These are phyloP conservation scores for Sporopachydermia lactativora DNA, from an alignment of 805 yeast species.

Conservation along the genomic window DNA sequence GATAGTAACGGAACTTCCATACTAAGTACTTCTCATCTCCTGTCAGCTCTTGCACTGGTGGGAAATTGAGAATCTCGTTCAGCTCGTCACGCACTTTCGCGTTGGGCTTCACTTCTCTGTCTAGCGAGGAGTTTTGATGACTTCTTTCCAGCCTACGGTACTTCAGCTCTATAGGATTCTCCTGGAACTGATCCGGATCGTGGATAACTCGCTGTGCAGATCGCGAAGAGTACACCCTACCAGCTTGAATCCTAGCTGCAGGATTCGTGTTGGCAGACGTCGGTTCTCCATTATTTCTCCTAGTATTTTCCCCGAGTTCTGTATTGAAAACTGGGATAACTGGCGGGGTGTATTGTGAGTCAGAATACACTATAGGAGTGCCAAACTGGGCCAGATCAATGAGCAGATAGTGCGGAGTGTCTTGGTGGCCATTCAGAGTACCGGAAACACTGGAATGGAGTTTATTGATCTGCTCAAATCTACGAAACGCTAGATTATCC, in stretches of 20 bases:
- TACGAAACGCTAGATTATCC: slow-evolving; percentile 47
- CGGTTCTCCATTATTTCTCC: slow-evolving; percentile 2
- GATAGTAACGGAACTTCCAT: slow-evolving; percentile 83
- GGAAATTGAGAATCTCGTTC: slow-evolving; percentile 50
- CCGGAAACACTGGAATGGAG: slow-evolving; percentile 6
- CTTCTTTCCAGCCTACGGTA: slow-evolving; percentile 75
- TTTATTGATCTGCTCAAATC: slow-evolving; percentile 28
- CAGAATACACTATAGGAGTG: slow-evolving; percentile 58
- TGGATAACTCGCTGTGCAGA: slow-evolving; percentile 29
- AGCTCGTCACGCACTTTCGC: slow-evolving; percentile 69
- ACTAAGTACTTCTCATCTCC: slow-evolving; percentile 76
- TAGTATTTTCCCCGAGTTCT: background rate
- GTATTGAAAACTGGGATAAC: slow-evolving; percentile 13
- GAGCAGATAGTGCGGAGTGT: slow-evolving; percentile 25
- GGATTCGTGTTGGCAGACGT: slow-evolving; percentile 17
- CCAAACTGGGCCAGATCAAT: slow-evolving; percentile 55
- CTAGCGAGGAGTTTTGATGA: slow-evolving; percentile 62
- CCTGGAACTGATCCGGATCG: slow-evolving; percentile 55
- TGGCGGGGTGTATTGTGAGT: slow-evolving; percentile 26
- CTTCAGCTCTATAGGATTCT: slow-evolving; percentile 81
- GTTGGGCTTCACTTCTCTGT: slow-evolving; percentile 79
- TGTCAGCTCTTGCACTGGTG: slow-evolving; percentile 70
- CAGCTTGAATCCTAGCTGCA: too few species aligned
- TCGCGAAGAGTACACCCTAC: slow-evolving; percentile 32
- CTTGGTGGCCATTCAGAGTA: slow-evolving; percentile 2